Evolutionary conservation across 1,139 yeast genomes (phyloP).

Genomic region (Suhomyces anneliseae): DNA sequence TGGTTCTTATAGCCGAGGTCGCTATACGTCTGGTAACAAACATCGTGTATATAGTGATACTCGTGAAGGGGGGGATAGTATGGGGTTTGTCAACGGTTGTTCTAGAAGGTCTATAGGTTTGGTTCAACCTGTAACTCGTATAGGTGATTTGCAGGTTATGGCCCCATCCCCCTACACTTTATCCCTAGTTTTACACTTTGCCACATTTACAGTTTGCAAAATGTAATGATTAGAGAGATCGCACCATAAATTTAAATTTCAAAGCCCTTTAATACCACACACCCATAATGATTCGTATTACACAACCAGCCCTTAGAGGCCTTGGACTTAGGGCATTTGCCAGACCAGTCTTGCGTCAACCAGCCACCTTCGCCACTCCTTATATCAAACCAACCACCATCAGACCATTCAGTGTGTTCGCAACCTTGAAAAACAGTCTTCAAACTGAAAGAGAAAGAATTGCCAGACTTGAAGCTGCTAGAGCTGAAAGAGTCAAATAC

Average conservation of each 20-base stretch:
- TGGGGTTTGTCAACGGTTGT: no score
- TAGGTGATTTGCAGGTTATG: not conserved
- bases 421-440: not conserved
- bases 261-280: not conserved
- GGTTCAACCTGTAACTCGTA: no score
- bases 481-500: conserved; percentile 32
- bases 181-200: no score
- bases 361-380: not conserved
- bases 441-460: conserved; percentile 13
- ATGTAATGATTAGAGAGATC: not conserved
- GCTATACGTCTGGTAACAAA: no score
- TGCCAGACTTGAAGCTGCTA: conserved; percentile 16
- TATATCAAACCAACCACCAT: not conserved
- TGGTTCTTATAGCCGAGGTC: not conserved
- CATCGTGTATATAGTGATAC: no score
- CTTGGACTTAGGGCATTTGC: not conserved
- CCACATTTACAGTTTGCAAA: no score
- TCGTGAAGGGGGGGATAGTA: no score
- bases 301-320: not conserved
- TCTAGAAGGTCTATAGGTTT: no score
- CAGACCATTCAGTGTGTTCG: not conserved
- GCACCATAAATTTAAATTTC: not conserved
- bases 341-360: not conserved
- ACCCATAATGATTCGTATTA: not conserved
- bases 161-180: no score